Conservation (phyloP, 495 filamentous ascomycete species). For the Aspergillus coremiiformis region DNA sequence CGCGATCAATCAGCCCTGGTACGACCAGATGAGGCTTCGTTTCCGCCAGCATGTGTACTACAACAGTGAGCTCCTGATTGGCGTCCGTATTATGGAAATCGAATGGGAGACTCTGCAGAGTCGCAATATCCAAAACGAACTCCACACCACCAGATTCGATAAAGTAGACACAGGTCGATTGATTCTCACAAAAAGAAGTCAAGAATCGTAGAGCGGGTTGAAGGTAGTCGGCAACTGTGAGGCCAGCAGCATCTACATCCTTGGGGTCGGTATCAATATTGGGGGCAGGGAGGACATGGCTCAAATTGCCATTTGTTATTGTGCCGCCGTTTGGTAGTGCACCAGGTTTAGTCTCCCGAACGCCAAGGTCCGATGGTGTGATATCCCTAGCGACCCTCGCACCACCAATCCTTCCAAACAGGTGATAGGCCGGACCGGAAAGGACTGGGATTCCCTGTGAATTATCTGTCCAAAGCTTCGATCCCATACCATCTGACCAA, state of each 20-base stretch:
- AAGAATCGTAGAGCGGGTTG: slow-evolving; percentile 69
- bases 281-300: slow-evolving; percentile 19
- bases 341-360: slow-evolving; percentile 24
- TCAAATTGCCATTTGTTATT: slow-evolving; percentile 29
- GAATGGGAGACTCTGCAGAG: slow-evolving; percentile 66
- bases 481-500: slow-evolving; percentile 59
- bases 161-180: slow-evolving; percentile 64
- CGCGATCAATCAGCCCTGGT: slow-evolving; percentile 67
- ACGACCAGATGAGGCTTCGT: slow-evolving; percentile 74
- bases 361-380: slow-evolving; percentile 23
- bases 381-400: slow-evolving; percentile 23
- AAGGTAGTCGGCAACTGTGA: slow-evolving; percentile 60
- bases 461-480: slow-evolving; percentile 66
- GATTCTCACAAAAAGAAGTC: slow-evolving; percentile 67
- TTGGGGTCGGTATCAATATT: slow-evolving; percentile 35
- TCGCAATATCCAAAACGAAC: slow-evolving; percentile 73
- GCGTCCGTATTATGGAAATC: slow-evolving; percentile 63
- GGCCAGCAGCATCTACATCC: slow-evolving; percentile 40
- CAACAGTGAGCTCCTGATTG: slow-evolving; percentile 56
- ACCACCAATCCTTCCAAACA: slow-evolving; percentile 32
- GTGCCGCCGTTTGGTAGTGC: slow-evolving; percentile 35
- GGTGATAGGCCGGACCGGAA: slow-evolving; percentile 25
- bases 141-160: slow-evolving; percentile 75
- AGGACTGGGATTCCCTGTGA: slow-evolving; percentile 24
- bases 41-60: slow-evolving; percentile 77